Conservation (phyloP, 2,329 filamentous ascomycete genomes). For the Chaetomiaceae sp. region DNA sequence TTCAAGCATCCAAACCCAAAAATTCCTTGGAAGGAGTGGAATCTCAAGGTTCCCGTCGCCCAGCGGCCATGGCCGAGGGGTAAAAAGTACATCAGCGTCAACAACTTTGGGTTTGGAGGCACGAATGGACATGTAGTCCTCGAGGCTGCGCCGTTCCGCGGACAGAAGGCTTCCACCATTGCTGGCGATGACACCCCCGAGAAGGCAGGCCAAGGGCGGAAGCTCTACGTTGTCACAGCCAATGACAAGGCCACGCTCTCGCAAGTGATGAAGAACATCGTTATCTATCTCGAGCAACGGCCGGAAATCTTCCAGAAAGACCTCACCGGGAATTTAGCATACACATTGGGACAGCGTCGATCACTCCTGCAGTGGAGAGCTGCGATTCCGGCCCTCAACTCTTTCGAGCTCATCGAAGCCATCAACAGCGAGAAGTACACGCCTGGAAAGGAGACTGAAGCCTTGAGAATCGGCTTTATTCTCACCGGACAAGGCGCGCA, state of each 20-base stretch:
- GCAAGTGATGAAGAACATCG: slow-evolving; percentile 36
- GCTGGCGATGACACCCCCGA: slow-evolving; percentile 29
- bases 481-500: slow-evolving; percentile 42
- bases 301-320: slow-evolving; percentile 42
- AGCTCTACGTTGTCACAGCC: slow-evolving; percentile 42
- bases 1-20: slow-evolving; percentile 46
- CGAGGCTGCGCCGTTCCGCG: slow-evolving; percentile 35
- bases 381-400: slow-evolving; percentile 41
- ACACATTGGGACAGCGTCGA: slow-evolving; percentile 44
- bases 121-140: slow-evolving; percentile 44
- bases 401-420: slow-evolving; percentile 41
- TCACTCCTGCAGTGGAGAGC: slow-evolving; percentile 42
- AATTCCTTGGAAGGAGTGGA: slow-evolving; percentile 48
- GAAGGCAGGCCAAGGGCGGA: slow-evolving; percentile 28
- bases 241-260: slow-evolving; percentile 38
- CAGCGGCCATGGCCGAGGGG: slow-evolving; percentile 44
- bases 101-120: slow-evolving; percentile 46
- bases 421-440: slow-evolving; percentile 38
- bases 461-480: slow-evolving; percentile 37
- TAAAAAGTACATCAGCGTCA: slow-evolving; percentile 49
- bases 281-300: slow-evolving; percentile 40
- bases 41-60: slow-evolving; percentile 43
- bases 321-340: slow-evolving; percentile 44
- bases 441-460: slow-evolving; percentile 36
- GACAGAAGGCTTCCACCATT: slow-evolving; percentile 29